These are phyloP conservation scores for Aspergillus hancockii DNA, from an alignment of 495 filamentous ascomycete genomes.

Conservation along the genomic window DNA sequence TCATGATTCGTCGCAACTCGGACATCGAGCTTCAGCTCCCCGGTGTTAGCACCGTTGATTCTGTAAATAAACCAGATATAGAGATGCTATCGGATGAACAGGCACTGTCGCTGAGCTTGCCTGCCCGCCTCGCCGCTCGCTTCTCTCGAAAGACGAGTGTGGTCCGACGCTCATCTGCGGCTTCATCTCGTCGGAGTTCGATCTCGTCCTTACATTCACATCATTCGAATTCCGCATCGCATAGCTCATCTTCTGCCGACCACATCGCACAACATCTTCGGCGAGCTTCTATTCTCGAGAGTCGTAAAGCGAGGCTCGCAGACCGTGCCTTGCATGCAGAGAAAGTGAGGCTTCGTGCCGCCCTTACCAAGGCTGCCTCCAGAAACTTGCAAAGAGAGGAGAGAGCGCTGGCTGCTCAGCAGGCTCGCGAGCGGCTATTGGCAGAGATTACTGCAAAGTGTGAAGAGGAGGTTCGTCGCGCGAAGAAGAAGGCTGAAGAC, in stretches of 20 bases:
- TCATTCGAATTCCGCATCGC: constrained; percentile 60
- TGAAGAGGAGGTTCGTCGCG: constrained; percentile 90
- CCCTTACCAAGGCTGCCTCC: constrained; percentile 76
- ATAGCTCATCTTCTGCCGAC: constrained; percentile 71
- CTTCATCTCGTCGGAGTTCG: constrained; percentile 86
- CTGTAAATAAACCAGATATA: constrained; percentile 36
- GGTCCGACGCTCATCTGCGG: constrained; percentile 78
- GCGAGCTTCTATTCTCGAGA: constrained; percentile 88
- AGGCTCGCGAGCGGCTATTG: constrained; percentile 85
- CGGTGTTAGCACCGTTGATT: constrained; percentile 37
- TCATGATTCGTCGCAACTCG: constrained; percentile 50
- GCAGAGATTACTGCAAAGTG: constrained; percentile 93
- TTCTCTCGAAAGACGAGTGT: constrained; percentile 72
- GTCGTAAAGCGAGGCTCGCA: constrained; percentile 87
- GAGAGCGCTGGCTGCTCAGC: constrained; percentile 83
- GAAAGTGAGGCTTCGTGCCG: constrained; percentile 89
- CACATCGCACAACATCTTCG: constrained; percentile 88
- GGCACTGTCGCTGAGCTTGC: constrained; percentile 57
- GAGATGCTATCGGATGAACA: constrained; percentile 51
- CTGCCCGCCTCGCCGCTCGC: constrained; percentile 82
- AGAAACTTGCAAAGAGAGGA: constrained; percentile 70
- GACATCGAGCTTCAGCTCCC: constrained; percentile 49
- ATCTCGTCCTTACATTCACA: constrained; percentile 84
- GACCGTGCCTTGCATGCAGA: constrained; percentile 94
- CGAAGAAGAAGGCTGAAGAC: constrained; percentile 90